Evolutionary conservation across 2,329 filamentous ascomycete species (phyloP).

Genomic region (Exophiala phaeomuriformis): DNA sequence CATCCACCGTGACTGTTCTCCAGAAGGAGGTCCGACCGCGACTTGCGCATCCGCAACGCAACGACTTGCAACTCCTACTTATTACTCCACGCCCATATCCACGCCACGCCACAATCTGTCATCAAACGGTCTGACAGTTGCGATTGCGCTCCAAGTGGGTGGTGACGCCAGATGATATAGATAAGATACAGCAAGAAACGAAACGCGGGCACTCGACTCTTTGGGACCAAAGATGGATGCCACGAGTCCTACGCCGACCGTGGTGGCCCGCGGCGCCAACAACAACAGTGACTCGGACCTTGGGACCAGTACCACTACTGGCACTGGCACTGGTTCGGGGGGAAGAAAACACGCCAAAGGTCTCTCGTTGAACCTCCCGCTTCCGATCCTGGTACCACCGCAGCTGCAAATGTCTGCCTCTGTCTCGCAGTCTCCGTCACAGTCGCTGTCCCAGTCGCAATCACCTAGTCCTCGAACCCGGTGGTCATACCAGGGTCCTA

Average conservation of each 20-base stretch:
- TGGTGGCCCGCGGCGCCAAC: no score
- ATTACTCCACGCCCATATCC: no score
- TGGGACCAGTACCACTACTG: background rate
- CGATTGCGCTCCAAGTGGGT: no score
- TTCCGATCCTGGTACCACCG: constrained; percentile 29
- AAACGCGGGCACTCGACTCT: no score
- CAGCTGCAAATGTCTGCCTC: no score
- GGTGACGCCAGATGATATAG: no score
- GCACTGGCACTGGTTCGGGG: background rate
- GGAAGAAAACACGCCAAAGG: constrained; percentile 38
- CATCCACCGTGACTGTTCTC: background rate
- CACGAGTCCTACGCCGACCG: no score
- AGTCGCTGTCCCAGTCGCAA: constrained; percentile 19
- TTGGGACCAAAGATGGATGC: no score
- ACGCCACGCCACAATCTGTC: no score
- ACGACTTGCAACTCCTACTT: no score
- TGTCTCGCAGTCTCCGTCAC: constrained; percentile 20
- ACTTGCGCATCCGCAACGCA: background rate
- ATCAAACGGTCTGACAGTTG: no score
- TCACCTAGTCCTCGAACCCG: constrained; percentile 31
- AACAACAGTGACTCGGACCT: background rate
- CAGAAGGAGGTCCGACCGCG: background rate
- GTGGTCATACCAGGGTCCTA: constrained; percentile 16
- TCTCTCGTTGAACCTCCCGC: constrained; percentile 42
- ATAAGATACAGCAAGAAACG: no score